phyloP scores from a whole-genome alignment of 2,329 filamentous ascomycete species.

The Cercospora canescens region DNA sequence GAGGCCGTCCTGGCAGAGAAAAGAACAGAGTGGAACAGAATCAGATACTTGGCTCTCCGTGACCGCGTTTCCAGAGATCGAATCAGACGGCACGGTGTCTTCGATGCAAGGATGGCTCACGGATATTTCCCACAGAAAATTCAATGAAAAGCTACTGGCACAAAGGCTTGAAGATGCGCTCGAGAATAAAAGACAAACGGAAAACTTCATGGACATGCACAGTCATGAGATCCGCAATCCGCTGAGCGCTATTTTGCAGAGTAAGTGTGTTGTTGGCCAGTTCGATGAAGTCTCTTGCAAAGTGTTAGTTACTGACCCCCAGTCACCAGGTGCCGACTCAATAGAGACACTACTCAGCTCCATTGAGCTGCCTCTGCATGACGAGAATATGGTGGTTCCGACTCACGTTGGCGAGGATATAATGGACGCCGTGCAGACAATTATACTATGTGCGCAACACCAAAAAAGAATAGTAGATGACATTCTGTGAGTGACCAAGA shows the following conservation, averaged over 20 bases:
- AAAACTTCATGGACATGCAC: slow-evolving; percentile 42
- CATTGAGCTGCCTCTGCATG: slow-evolving; percentile 15
- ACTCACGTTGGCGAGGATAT: slow-evolving; percentile 25
- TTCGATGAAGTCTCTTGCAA: too few relatives aligned
- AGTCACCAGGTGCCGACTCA: slow-evolving; percentile 40
- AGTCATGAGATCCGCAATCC: slow-evolving; percentile 48
- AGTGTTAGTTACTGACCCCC: background rate
- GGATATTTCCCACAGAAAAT: slow-evolving; percentile 38
- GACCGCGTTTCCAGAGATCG: slow-evolving; percentile 35
- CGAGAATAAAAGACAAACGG: slow-evolving; percentile 38
- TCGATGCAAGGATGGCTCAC: slow-evolving; percentile 37
- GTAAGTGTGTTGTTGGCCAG: background rate
- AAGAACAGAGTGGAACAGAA: slow-evolving; percentile 31
- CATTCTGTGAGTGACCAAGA: slow-evolving; percentile 33
- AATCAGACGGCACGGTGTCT: slow-evolving; percentile 31
- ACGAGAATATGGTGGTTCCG: slow-evolving; percentile 30
- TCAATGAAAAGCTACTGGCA: slow-evolving; percentile 32
- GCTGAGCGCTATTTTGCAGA: slow-evolving; percentile 45
- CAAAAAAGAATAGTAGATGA: slow-evolving; percentile 53
- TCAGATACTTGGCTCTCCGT: slow-evolving; percentile 36
- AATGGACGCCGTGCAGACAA: slow-evolving; percentile 39
- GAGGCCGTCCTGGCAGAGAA: slow-evolving; percentile 37
- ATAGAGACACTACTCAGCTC: slow-evolving; percentile 38
- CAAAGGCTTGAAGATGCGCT: slow-evolving; percentile 38
- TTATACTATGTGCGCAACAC: slow-evolving; percentile 48